Conservation (phyloP, 352 stramenopile species). For the Phytophthora citrophthora region DNA sequence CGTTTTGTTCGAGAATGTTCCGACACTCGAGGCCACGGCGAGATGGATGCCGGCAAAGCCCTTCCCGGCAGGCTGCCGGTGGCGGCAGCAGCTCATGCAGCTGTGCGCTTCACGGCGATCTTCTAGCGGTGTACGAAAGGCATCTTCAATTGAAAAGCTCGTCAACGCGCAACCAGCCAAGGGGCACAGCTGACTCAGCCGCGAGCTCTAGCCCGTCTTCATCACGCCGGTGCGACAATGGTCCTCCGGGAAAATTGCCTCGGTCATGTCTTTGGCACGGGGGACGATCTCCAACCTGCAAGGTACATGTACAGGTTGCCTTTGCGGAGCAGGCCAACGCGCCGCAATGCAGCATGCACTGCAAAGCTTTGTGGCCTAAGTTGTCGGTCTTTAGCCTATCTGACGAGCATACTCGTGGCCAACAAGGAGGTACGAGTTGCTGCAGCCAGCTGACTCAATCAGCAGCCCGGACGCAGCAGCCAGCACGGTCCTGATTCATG, state of each 20-base stretch:
- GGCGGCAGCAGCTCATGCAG: slow-evolving; percentile 23
- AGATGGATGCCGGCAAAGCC: slow-evolving; percentile 16
- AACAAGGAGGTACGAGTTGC: background rate
- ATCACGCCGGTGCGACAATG: slow-evolving; percentile 26
- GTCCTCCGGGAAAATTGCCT: slow-evolving; percentile 7
- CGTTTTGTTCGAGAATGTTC: slow-evolving; percentile 39
- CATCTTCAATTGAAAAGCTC: slow-evolving; percentile 3
- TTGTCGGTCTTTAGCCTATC: background rate
- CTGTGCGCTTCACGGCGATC: slow-evolving; percentile 16
- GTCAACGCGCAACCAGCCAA: slow-evolving; percentile 2
- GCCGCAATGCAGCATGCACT: background rate
- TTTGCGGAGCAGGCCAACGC: background rate
- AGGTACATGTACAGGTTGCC: slow-evolving; percentile 6
- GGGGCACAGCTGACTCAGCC: slow-evolving; percentile 21
- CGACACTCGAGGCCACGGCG: slow-evolving; percentile 19
- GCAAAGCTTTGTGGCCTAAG: background rate
- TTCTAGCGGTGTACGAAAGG: slow-evolving; percentile 3
- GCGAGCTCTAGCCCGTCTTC: slow-evolving; percentile 2
- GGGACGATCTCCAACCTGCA: background rate
- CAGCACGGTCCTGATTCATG: slow-evolving; percentile 29
- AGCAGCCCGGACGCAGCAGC: background rate
- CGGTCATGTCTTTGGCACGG: slow-evolving; percentile 7
- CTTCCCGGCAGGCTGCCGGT: background rate
- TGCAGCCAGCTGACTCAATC: slow-evolving; percentile 23
- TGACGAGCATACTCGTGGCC: slow-evolving; percentile 6